These are phyloP conservation scores for Epichloe coenophiala DNA, from an alignment of 2,329 filamentous ascomycete species.

Conservation along the genomic window DNA sequence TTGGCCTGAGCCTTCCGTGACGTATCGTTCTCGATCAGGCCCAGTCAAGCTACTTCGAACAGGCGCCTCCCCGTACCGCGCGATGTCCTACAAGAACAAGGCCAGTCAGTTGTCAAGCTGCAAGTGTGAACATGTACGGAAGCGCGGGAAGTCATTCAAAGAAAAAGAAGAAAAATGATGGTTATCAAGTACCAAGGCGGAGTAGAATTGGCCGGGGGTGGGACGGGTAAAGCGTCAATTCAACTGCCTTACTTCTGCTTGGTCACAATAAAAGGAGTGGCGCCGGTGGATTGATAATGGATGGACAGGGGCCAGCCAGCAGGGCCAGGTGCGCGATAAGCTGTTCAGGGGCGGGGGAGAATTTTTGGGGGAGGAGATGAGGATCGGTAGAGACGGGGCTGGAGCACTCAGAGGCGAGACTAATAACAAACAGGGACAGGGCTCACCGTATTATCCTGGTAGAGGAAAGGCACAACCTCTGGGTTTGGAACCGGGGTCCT, in stretches of 20 bases:
- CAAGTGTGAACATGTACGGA: neutral
- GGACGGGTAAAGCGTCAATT: neutral
- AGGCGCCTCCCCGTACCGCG: constrained; percentile 63
- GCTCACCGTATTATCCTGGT: constrained; percentile 64
- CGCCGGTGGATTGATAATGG: neutral
- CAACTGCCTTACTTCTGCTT: neutral
- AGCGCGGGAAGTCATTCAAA: neutral
- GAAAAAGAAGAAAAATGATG: too few relatives aligned
- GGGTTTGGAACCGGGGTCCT: constrained; percentile 77
- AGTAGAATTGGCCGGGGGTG: neutral
- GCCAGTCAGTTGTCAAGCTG: neutral
- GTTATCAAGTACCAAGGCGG: neutral
- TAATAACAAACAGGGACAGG: constrained; percentile 2
- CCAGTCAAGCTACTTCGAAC: constrained; percentile 57
- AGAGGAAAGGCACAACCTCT: constrained; percentile 95
- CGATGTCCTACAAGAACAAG: constrained; percentile 46
- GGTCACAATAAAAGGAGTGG: constrained; percentile 1
- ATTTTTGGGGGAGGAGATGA: neutral
- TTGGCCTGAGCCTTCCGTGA: constrained; percentile 30
- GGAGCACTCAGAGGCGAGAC: neutral
- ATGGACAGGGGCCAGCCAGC: neutral
- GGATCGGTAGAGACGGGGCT: neutral
- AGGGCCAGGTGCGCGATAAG: neutral
- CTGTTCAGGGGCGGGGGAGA: neutral
- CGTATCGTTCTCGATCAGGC: constrained; percentile 55